Conservation (phyloP, 495 filamentous ascomycete species). For the Cladorrhinum samala region DNA sequence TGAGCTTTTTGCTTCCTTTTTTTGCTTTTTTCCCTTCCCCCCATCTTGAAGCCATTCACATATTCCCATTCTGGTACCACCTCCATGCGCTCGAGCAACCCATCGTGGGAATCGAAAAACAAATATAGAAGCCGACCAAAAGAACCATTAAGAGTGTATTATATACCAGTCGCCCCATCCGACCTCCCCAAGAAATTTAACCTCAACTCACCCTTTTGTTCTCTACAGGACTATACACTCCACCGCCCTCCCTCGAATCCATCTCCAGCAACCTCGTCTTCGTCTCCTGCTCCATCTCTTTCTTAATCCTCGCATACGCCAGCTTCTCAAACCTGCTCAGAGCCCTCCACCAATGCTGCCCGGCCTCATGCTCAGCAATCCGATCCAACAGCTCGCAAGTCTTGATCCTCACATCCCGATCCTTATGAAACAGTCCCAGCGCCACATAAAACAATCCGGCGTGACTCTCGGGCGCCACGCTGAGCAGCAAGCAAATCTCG, state of each 20-base stretch:
- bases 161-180: too few relatives aligned
- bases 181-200: too few relatives aligned
- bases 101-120: too few relatives aligned
- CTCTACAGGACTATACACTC: conserved; percentile 7
- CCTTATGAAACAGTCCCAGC: conserved; percentile 89
- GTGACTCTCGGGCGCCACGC: conserved; percentile 77
- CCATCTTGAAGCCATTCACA: too few relatives aligned
- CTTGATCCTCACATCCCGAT: conserved; percentile 66
- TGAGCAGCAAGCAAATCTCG: conserved; percentile 82
- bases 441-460: conserved; percentile 88
- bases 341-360: conserved; percentile 84
- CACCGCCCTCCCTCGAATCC: conserved; percentile 3
- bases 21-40: too few relatives aligned
- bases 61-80: too few relatives aligned
- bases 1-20: too few relatives aligned
- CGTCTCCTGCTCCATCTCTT: conserved; percentile 51
- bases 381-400: conserved; percentile 77
- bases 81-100: too few relatives aligned
- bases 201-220: conserved; percentile 10
- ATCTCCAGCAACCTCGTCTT: conserved; percentile 26
- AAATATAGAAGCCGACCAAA: too few relatives aligned
- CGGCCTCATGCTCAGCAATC: conserved; percentile 79
- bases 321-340: conserved; percentile 85
- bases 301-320: conserved; percentile 61
- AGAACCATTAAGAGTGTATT: too few relatives aligned